A percentile compares a stretch with the other conserved stretches of the same genome.
Conservation (phyloP, 768 basidiomycete genomes). For the Phylloporus sp. region DNA sequence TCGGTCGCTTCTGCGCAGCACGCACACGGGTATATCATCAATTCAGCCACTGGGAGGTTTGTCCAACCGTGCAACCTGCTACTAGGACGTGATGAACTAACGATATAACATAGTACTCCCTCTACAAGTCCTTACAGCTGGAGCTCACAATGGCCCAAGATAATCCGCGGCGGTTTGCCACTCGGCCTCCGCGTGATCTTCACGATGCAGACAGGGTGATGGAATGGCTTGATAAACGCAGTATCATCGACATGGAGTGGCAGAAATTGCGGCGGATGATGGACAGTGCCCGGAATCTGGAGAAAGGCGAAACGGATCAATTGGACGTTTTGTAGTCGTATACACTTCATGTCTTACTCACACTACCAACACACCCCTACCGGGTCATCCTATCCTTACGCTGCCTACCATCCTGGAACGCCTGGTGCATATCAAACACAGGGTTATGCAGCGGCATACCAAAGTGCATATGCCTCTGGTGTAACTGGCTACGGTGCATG, state of each 20-base stretch:
- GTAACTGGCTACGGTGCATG: conserved; percentile 67
- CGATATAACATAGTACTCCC: conserved; percentile 46
- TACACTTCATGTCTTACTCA: conserved; percentile 30
- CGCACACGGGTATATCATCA: conserved; percentile 66
- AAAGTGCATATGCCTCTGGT: conserved; percentile 52
- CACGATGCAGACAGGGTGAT: conserved; percentile 74
- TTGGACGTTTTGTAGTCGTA: neutral
- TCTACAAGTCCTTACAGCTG: conserved; percentile 54
- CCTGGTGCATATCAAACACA: conserved; percentile 44
- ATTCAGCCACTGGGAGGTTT: conserved; percentile 83
- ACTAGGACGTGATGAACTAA: neutral
- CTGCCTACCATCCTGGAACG: conserved; percentile 53
- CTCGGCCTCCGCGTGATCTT: conserved; percentile 61
- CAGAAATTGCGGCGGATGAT: conserved; percentile 66
- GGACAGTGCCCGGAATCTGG: conserved; percentile 66
- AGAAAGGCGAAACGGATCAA: conserved; percentile 44
- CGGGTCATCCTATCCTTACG: conserved; percentile 61
- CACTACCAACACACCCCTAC: conserved; percentile 38
- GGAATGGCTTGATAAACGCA: conserved; percentile 75
- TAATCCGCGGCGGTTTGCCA: conserved; percentile 46
- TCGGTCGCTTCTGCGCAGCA: conserved; percentile 78
- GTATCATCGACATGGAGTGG: conserved; percentile 68
- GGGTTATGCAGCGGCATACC: conserved; percentile 47
- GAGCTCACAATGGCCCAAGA: conserved; percentile 58
- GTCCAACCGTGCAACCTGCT: conserved; percentile 15